A percentile compares a stretch with the other conserved stretches of the same genome.
These are phyloP conservation scores for Chaetomium fimeti DNA, from an alignment of 495 filamentous ascomycete genomes.

Conservation along the genomic window DNA sequence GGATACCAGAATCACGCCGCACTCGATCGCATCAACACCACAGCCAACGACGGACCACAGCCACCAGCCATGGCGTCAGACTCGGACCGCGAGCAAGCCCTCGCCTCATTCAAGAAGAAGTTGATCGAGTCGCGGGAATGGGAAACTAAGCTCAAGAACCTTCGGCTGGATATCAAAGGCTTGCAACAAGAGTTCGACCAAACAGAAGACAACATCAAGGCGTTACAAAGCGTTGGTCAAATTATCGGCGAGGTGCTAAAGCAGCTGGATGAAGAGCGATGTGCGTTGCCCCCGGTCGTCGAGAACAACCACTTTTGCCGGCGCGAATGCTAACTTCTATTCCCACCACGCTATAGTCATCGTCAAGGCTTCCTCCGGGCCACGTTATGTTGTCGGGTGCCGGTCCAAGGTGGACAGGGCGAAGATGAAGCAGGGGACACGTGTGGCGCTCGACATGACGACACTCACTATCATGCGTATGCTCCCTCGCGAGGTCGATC, in stretches of 20 bases:
- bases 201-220: conserved; percentile 99
- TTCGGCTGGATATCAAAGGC: conserved; percentile 92
- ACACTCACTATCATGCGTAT: conserved; percentile 99
- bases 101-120: conserved; percentile 87
- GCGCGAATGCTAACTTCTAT: conserved; percentile 5
- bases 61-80: conserved; percentile 44
- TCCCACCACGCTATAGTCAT: conserved; percentile 43
- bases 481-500: conserved; percentile 97
- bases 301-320: background rate
- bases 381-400: conserved; percentile 97
- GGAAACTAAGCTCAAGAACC: conserved; percentile 91
- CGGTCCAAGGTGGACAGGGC: conserved; percentile 95
- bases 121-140: conserved; percentile 95
- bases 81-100: conserved; percentile 74
- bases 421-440: conserved; percentile 96
- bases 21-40: background rate
- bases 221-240: conserved; percentile 96
- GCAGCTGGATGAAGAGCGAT: conserved; percentile 98
- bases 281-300: conserved; percentile 53
- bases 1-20: background rate
- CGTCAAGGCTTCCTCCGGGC: conserved; percentile 91
- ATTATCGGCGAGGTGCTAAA: conserved; percentile 99
- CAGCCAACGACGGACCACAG: background rate
- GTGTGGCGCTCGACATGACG: conserved; percentile 99
- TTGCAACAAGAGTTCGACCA: conserved; percentile 92